Conservation (phyloP, 108 stramenopile genomes). For the Chaetoceros muelleri region DNA sequence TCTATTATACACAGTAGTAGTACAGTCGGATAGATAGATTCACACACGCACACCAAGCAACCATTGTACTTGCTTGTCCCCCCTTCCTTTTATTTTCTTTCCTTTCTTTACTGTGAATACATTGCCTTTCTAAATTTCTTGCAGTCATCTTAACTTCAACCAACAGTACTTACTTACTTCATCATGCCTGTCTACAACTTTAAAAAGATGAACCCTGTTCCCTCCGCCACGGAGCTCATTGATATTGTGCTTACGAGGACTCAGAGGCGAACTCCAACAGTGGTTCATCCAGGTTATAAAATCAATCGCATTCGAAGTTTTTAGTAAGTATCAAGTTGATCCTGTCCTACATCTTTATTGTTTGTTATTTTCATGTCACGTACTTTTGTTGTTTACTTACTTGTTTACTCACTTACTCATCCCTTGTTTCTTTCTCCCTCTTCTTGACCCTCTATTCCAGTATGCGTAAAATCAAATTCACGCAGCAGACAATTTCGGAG, state of each 20-base stretch:
- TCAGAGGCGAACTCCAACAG: slow-evolving; percentile 95
- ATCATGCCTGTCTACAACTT: slow-evolving; percentile 98
- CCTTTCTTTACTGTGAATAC: no score
- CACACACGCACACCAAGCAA: no score
- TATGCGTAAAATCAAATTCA: slow-evolving; percentile 99
- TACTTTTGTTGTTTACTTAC: not conserved
- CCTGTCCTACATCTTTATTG: not conserved
- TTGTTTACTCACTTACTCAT: not conserved
- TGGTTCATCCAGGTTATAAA: slow-evolving; percentile 98
- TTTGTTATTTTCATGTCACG: not conserved
- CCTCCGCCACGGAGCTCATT: slow-evolving; percentile 87
- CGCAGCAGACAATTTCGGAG: slow-evolving; percentile 94
- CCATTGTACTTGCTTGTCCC: no score
- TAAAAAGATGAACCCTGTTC: slow-evolving; percentile 96
- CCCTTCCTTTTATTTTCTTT: no score
- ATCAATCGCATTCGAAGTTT: slow-evolving; percentile 93
- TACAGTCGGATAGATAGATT: no score
- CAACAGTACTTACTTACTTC: no score
- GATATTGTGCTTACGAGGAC: slow-evolving; percentile 97
- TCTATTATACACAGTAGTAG: no score
- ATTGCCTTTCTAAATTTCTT: no score
- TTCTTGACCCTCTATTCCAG: slow-evolving; percentile 17
- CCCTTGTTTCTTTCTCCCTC: slow-evolving; percentile 1
- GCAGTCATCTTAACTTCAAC: no score
- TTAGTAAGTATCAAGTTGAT: slow-evolving; percentile 54